phyloP scores from a whole-genome alignment of 805 yeast genomes.

The Monosporozyma aerobia region DNA sequence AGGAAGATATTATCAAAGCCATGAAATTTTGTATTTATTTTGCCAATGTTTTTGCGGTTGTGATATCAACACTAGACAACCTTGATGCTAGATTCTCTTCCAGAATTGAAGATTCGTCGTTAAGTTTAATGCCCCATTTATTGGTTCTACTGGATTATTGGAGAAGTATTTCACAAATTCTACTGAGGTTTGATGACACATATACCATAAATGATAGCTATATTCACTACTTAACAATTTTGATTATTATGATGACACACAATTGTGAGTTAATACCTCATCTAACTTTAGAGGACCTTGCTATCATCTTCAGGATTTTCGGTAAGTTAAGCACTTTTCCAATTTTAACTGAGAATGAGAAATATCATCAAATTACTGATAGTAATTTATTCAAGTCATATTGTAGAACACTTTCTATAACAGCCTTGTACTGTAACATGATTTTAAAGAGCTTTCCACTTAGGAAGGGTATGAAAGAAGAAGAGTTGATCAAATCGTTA shows the following conservation, averaged over 20 bases:
- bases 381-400: constrained; percentile 13
- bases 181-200: constrained; percentile 2
- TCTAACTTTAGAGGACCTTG: constrained; percentile 4
- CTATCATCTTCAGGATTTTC: constrained; percentile 1
- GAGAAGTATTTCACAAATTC: constrained; percentile 6
- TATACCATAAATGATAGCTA: constrained; percentile 3
- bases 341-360: constrained; percentile 5
- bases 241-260: constrained; percentile 4
- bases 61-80: constrained; percentile 13
- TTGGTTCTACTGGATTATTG: constrained; percentile 2
- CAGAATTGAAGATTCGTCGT: not conserved
- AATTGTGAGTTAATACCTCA: not conserved
- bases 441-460: constrained; percentile 10
- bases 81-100: constrained; percentile 16
- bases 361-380: constrained; percentile 8
- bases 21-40: constrained; percentile 12
- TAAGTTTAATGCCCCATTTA: not conserved
- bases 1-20: constrained; percentile 8
- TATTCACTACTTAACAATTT: constrained; percentile 3
- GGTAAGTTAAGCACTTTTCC: constrained; percentile 4
- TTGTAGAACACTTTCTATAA: constrained; percentile 11
- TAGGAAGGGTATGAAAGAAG: constrained; percentile 36
- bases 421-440: constrained; percentile 14
- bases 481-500: constrained; percentile 54
- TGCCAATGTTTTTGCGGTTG: constrained; percentile 8